Percentiles rank a stretch among this genome's conserved stretches.
Evolutionary conservation across 495 filamentous ascomycete species (phyloP).

Genomic region (Aspergillus carlsbadensis): DNA sequence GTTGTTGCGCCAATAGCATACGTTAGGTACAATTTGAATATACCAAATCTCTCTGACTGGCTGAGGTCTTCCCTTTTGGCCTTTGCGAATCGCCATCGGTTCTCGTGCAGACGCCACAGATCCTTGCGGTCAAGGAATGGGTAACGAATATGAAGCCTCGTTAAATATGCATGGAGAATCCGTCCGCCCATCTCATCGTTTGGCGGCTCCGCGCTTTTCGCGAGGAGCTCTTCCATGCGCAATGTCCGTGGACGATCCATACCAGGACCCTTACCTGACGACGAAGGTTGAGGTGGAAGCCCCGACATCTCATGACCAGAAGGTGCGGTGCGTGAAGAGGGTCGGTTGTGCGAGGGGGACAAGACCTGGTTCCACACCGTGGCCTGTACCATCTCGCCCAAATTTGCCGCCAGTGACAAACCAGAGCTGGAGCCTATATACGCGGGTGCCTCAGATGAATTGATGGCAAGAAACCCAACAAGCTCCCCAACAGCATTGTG

Average conservation of each 20-base stretch:
- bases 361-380: conserved; percentile 54
- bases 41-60: conserved; percentile 42
- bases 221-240: conserved; percentile 40
- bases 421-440: conserved; percentile 56
- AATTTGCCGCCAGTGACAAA: conserved; percentile 45
- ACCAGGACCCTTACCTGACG: conserved; percentile 3
- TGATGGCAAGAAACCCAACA: conserved; percentile 51
- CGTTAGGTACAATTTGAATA: conserved; percentile 52
- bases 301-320: background rate
- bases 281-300: conserved; percentile 12
- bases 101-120: conserved; percentile 44
- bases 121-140: conserved; percentile 49
- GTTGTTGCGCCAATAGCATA: conserved; percentile 54
- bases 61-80: conserved; percentile 40
- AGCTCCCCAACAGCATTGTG: conserved; percentile 50
- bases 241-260: conserved; percentile 23
- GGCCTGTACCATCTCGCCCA: conserved; percentile 55
- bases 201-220: conserved; percentile 46
- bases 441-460: conserved; percentile 46
- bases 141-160: conserved; percentile 46
- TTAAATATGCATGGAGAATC: conserved; percentile 49
- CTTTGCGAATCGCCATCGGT: conserved; percentile 42
- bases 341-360: conserved; percentile 30
- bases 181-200: conserved; percentile 46
- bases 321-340: background rate